Conservation (phyloP, 139 green algal species). For the Trebouxia sp. region DNA sequence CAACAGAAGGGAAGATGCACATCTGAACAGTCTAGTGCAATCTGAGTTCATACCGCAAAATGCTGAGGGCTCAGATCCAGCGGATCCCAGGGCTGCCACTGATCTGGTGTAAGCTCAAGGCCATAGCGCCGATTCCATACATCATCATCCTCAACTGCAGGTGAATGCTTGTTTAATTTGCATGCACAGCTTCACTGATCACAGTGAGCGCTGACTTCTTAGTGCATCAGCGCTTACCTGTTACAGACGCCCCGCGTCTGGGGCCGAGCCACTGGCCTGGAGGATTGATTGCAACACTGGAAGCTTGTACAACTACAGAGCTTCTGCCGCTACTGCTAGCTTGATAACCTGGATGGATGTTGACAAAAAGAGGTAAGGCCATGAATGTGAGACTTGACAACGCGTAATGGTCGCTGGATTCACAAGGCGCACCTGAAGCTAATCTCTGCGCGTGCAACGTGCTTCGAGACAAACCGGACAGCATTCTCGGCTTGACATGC, state of each 20-base stretch:
- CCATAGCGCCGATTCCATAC: constrained; percentile 25
- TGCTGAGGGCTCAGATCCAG: constrained; percentile 28
- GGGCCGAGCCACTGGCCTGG: neutral
- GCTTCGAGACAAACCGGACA: neutral
- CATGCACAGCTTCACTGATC: neutral
- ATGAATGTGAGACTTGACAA: no score
- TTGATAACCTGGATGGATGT: neutral
- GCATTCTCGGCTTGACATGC: constrained; percentile 7
- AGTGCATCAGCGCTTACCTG: neutral
- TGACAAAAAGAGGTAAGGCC: neutral
- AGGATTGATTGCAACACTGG: neutral
- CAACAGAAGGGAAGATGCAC: no score
- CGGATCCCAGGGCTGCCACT: constrained; percentile 44
- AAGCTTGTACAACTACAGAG: neutral
- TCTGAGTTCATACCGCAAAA: neutral
- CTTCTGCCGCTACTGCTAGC: constrained; percentile 6
- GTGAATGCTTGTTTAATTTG: neutral
- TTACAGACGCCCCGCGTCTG: neutral
- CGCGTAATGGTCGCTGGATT: neutral
- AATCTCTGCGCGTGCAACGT: neutral
- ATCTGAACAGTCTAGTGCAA: neutral
- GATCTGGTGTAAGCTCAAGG: constrained; percentile 43
- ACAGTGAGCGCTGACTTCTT: neutral
- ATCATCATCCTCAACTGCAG: neutral
- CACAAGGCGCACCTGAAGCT: neutral